Evolutionary conservation across 1,139 yeast genomes (phyloP).

Genomic region (Zygoascus sp.): DNA sequence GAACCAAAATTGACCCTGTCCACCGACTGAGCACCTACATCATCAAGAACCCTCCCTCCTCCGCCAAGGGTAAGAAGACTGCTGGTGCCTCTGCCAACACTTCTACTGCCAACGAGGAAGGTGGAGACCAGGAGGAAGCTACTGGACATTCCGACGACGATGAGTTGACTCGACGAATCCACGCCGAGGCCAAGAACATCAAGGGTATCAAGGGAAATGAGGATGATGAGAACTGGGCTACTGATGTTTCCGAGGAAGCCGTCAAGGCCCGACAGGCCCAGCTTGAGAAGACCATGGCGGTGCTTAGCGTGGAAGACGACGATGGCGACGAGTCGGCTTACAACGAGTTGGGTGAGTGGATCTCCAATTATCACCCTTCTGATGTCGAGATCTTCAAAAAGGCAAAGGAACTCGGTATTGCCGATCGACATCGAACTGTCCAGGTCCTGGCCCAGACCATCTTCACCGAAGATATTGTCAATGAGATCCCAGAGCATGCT

Average conservation of each 20-base stretch:
- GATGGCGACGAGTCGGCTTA: conserved; percentile 39
- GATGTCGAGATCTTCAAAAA: conserved; percentile 92
- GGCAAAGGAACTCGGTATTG: conserved; percentile 73
- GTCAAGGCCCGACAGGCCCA: conserved; percentile 89
- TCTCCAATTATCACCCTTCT: conserved; percentile 63
- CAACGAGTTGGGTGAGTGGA: conserved; percentile 90
- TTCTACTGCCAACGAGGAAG: conserved; percentile 42
- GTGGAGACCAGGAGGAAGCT: conserved; percentile 34
- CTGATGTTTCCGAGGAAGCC: conserved; percentile 96
- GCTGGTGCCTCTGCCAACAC: conserved; percentile 61
- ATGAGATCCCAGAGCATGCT: conserved; percentile 69
- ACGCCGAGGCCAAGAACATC: conserved; percentile 77
- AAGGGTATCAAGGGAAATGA: conserved; percentile 52
- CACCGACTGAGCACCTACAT: conserved; percentile 84
- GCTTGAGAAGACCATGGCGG: conserved; percentile 55
- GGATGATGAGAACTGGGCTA: conserved; percentile 94
- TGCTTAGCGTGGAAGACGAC: conserved; percentile 40
- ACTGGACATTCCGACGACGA: conserved; percentile 52
- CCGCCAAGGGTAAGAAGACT: conserved; percentile 52
- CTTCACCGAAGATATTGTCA: conserved; percentile 72
- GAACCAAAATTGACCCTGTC: conserved; percentile 77
- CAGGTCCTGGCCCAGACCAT: conserved; percentile 90
- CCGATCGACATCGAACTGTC: conserved; percentile 68
- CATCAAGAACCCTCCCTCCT: conserved; percentile 85
- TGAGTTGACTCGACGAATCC: conserved; percentile 70